A percentile compares a stretch with the other conserved stretches of the same genome.
phyloP scores from a whole-genome alignment of 805 yeast species.

The Candida mattraensis region DNA sequence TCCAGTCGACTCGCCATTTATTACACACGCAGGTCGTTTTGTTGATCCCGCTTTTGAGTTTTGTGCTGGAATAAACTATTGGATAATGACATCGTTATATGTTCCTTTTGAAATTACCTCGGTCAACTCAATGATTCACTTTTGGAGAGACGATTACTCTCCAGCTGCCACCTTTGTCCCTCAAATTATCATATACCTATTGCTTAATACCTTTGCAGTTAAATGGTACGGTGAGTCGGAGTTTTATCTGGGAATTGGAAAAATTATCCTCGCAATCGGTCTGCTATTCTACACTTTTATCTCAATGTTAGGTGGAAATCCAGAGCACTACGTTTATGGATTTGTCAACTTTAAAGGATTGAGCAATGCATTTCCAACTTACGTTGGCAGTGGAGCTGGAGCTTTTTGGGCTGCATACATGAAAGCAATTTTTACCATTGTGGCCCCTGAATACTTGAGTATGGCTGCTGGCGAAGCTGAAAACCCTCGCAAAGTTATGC shows the following conservation, averaged over 20 bases:
- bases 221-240: slow-evolving; percentile 77
- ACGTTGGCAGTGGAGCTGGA: slow-evolving; percentile 53
- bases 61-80: slow-evolving; percentile 77
- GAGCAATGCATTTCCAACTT: slow-evolving; percentile 50
- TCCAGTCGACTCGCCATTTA: slow-evolving; percentile 76
- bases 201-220: slow-evolving; percentile 72
- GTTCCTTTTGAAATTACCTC: slow-evolving; percentile 84
- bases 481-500: slow-evolving; percentile 56
- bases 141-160: slow-evolving; percentile 74
- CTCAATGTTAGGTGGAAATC: slow-evolving; percentile 88
- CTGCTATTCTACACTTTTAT: slow-evolving; percentile 71
- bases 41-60: slow-evolving; percentile 73
- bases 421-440: slow-evolving; percentile 69
- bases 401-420: slow-evolving; percentile 70
- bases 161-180: slow-evolving; percentile 69
- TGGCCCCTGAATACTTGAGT: slow-evolving; percentile 83
- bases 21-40: slow-evolving; percentile 70
- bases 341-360: slow-evolving; percentile 27
- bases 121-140: slow-evolving; percentile 74
- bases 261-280: slow-evolving; percentile 70
- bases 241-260: slow-evolving; percentile 74
- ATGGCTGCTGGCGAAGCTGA: slow-evolving; percentile 84
- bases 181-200: slow-evolving; percentile 60
- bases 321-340: slow-evolving; percentile 46
- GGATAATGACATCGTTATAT: slow-evolving; percentile 70